A percentile compares a stretch with the other conserved stretches of the same genome.
phyloP scores from a whole-genome alignment of 2,329 filamentous ascomycete genomes.

The Cladophialophora carrionii region DNA sequence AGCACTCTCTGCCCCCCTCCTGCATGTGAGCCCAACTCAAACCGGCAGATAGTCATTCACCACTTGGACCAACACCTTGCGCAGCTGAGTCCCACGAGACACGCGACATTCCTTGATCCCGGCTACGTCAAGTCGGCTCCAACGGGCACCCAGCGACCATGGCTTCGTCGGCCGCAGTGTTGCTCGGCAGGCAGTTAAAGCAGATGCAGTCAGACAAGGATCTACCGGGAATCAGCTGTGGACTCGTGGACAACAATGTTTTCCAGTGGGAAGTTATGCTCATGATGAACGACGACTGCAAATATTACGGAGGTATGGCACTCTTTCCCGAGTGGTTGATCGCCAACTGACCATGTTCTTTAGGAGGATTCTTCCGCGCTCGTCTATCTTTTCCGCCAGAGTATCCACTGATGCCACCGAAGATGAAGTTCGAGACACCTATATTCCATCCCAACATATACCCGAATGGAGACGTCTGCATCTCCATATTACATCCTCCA shows the following conservation, averaged over 20 bases:
- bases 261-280: conserved; percentile 99
- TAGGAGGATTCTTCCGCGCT: conserved; percentile 91
- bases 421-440: conserved; percentile 81
- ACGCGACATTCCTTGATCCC: background rate
- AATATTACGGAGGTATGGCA: conserved; percentile 83
- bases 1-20: background rate
- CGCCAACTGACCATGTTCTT: conserved; percentile 10
- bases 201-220: conserved; percentile 91
- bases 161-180: conserved; percentile 64
- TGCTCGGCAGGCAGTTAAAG: conserved; percentile 85
- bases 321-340: background rate
- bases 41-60: background rate
- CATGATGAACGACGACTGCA: conserved; percentile 94
- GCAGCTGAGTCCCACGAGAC: background rate
- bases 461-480: conserved; percentile 82
- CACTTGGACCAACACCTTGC: background rate
- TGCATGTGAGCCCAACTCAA: background rate
- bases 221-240: conserved; percentile 91
- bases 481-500: conserved; percentile 93
- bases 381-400: conserved; percentile 78
- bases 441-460: conserved; percentile 92
- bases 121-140: background rate
- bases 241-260: conserved; percentile 80
- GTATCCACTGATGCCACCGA: conserved; percentile 86
- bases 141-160: background rate